A percentile compares a stretch with the other conserved stretches of the same genome.
Evolutionary conservation across 768 basidiomycete species (phyloP).

Genomic region (Collybia mongolica): DNA sequence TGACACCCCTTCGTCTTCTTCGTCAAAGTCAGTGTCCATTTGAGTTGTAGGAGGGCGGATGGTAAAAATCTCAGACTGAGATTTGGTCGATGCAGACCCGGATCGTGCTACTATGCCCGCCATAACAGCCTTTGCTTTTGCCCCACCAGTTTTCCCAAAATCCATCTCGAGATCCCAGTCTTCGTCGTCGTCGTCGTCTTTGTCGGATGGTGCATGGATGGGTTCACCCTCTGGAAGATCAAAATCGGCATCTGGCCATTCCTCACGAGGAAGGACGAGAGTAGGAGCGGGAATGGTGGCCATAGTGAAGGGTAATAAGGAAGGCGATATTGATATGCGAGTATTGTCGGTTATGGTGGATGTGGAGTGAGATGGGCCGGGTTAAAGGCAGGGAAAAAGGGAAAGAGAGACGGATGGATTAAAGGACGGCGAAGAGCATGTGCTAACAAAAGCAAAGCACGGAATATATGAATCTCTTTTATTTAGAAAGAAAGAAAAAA

Average conservation of each 20-base stretch:
- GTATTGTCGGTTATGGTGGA: neutral
- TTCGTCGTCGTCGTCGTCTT: constrained; percentile 56
- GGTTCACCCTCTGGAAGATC: constrained; percentile 76
- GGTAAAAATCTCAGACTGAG: constrained; percentile 46
- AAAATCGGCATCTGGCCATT: constrained; percentile 88
- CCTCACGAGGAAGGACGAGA: constrained; percentile 56
- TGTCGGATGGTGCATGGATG: constrained; percentile 64
- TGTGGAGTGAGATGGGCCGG: constrained; percentile 11
- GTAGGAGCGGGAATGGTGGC: constrained; percentile 58
- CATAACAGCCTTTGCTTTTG: constrained; percentile 40
- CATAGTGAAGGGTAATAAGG: constrained; percentile 35
- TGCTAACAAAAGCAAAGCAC: neutral
- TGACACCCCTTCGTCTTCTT: constrained; percentile 79
- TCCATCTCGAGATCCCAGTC: constrained; percentile 86
- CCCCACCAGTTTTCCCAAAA: constrained; percentile 54
- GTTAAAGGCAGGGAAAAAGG: constrained; percentile 15
- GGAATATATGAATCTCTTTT: no score
- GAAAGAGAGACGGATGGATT: constrained; percentile 9
- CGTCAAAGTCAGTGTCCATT: constrained; percentile 47
- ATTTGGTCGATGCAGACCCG: constrained; percentile 29
- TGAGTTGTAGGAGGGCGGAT: constrained; percentile 64
- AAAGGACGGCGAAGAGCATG: neutral
- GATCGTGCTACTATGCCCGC: constrained; percentile 37
- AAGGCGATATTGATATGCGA: neutral
- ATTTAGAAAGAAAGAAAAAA: constrained; percentile 12